Conservation (phyloP, 1,284 basidiomycete species). For the Pterula multifida region DNA sequence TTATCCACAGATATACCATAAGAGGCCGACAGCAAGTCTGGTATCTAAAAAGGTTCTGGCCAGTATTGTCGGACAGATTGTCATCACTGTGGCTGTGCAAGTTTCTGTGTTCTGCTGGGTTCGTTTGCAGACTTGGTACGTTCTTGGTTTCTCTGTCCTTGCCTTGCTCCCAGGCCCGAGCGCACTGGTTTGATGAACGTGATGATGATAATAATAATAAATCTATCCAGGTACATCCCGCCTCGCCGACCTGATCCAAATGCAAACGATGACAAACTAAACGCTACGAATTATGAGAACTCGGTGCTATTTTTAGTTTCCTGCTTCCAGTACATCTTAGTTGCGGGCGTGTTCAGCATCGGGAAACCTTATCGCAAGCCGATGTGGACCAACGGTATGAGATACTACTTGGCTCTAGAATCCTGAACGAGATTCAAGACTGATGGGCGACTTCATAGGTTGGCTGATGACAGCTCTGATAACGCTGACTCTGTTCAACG, state of each 20-base stretch:
- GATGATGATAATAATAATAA: too few species aligned
- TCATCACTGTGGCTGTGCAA: conserved; percentile 80
- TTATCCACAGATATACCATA: conserved; percentile 77
- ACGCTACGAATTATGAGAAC: conserved; percentile 92
- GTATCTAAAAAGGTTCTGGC: conserved; percentile 94
- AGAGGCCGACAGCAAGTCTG: conserved; percentile 91
- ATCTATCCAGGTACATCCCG: conserved; percentile 46
- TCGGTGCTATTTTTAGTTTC: conserved; percentile 88
- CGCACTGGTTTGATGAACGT: conserved; percentile 5
- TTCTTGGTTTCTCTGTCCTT: neutral
- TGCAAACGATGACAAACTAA: conserved; percentile 61
- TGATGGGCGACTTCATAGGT: conserved; percentile 27
- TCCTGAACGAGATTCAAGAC: conserved; percentile 9
- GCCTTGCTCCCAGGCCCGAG: too few species aligned
- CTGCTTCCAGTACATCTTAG: conserved; percentile 96
- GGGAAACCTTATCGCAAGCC: conserved; percentile 93
- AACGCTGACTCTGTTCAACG: conserved; percentile 57
- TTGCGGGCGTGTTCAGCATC: conserved; percentile 94
- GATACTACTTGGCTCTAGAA: conserved; percentile 2
- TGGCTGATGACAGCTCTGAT: conserved; percentile 70
- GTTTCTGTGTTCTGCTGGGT: conserved; percentile 88
- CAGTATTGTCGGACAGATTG: conserved; percentile 88
- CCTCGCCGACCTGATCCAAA: conserved; percentile 42
- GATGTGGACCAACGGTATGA: conserved; percentile 88
- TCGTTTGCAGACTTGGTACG: conserved; percentile 69